Conservation (phyloP, 352 stramenopile species). For the Phytophthora pisi region DNA sequence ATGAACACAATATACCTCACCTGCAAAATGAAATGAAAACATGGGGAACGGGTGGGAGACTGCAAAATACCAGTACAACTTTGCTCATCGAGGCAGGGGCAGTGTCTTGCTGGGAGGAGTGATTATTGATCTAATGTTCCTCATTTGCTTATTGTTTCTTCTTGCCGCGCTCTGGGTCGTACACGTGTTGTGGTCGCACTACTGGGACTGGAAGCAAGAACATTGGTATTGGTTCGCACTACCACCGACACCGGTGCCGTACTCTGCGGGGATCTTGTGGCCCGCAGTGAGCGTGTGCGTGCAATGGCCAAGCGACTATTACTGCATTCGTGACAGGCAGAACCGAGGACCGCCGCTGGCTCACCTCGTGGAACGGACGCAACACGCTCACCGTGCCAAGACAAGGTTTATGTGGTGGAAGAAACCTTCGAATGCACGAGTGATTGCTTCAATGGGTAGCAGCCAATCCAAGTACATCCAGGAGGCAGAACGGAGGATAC, state of each 20-base stretch:
- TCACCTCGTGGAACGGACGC: not conserved
- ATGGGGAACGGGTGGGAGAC: not conserved
- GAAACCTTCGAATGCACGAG: not conserved
- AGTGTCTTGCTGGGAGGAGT: conserved; percentile 23
- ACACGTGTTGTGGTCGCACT: not conserved
- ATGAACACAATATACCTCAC: too few relatives aligned
- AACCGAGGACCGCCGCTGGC: too few relatives aligned
- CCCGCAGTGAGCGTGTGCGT: conserved; percentile 18
- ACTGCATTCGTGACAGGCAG: conserved; percentile 9
- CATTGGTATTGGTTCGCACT: conserved; percentile 3
- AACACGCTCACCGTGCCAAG: not conserved
- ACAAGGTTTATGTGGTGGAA: not conserved
- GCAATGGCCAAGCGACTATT: conserved; percentile 18
- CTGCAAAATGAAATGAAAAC: too few relatives aligned
- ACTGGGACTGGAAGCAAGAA: not conserved
- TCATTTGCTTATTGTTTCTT: conserved; percentile 19
- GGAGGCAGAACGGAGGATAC: not conserved
- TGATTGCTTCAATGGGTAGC: not conserved
- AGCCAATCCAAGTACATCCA: not conserved
- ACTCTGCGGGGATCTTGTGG: too few relatives aligned
- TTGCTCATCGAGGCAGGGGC: conserved; percentile 13
- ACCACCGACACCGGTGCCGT: too few relatives aligned
- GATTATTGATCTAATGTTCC: conserved; percentile 35
- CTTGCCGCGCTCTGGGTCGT: not conserved
- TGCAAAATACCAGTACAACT: conserved; percentile 25